phyloP scores from a whole-genome alignment of 352 stramenopile genomes.

The Phytophthora idaei region DNA sequence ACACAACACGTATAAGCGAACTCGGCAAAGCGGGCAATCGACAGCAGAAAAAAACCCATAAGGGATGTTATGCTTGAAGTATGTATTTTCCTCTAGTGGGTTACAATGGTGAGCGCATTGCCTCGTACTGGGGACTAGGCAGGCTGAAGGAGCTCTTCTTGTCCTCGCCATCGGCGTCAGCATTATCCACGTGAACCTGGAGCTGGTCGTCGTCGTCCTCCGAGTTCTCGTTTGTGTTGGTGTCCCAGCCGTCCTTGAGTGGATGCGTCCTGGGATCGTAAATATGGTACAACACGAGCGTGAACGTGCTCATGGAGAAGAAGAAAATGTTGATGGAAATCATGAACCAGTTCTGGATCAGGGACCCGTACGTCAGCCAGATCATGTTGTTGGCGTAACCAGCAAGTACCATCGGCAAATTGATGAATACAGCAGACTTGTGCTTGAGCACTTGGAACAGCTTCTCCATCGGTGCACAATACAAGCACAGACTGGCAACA shows the following conservation, averaged over 20 bases:
- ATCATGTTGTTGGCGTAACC: constrained; percentile 54
- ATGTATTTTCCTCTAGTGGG: constrained; percentile 31
- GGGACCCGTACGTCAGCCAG: constrained; percentile 53
- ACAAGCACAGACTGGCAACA: constrained; percentile 38
- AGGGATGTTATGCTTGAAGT: constrained; percentile 10
- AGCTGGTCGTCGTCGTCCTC: constrained; percentile 25
- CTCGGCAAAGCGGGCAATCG: no score
- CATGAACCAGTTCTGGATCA: constrained; percentile 44
- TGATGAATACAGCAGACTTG: constrained; percentile 48
- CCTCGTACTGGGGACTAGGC: constrained; percentile 25
- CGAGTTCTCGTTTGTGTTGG: constrained; percentile 20
- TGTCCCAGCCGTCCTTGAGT: constrained; percentile 29
- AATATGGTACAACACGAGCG: constrained; percentile 36
- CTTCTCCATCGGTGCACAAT: constrained; percentile 55
- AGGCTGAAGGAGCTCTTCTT: constrained; percentile 19
- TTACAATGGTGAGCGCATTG: constrained; percentile 18
- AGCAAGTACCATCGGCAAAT: constrained; percentile 53
- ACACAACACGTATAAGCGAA: no score
- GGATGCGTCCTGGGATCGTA: constrained; percentile 36
- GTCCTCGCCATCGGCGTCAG: constrained; percentile 9
- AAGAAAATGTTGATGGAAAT: constrained; percentile 48
- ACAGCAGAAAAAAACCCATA: neutral
- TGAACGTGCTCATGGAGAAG: constrained; percentile 37
- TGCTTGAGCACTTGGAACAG: constrained; percentile 49
- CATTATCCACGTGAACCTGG: constrained; percentile 16